Base-by-base conservation (phyloP, 192 early-diverging fungal genomes). In the Rhizoclosmatium sp. region DNA sequence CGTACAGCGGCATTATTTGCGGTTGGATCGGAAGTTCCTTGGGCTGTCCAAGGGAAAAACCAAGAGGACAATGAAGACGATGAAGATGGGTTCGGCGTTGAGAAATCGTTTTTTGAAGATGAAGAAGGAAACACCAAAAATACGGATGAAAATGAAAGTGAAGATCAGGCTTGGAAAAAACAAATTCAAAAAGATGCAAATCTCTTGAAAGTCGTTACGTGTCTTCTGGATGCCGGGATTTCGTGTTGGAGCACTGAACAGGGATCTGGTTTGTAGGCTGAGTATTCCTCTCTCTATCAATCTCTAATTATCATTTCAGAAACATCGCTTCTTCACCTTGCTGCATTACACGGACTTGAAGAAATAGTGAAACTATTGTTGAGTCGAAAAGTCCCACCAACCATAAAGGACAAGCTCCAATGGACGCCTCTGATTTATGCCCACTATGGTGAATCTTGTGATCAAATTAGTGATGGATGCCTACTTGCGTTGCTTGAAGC, bases 391-490 rank as follows among this genome's bases (percentile, higher is more conserved):
- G 39, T 75, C 19, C 45, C 72, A 7, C 46, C 72, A 12, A 75
- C 39, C 59, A 16, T 75, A 7, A 75, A 75, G 44, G 72, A 75
- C 61, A 75, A 75, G 44, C 72, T 75, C 39, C 23, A n/a, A 23
- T 62, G 41, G 72, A 75, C 72, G 7, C 72, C 72, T 12, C 42
- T 75, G 7, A 75, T 75, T 62, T 75, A 75, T 39, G 72, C 72
- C 2, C 72, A 75, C 47, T 21, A 44, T n/a, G 48, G 59, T 19
- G 72, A 75, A 45, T 60, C 56, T 5, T 46, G 19, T 47, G 72
- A 75, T 44, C 59, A 75, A 60, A 45, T 75, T 56, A 16, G 16
- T 31, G 72, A 75, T 75, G 72, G 72, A 42, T 75, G 72, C n/a
- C 39, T 75, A 10, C 58, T 75, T 44, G 72, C 72, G 7, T 46